Percentiles rank a stretch among this genome's conserved stretches.
These are phyloP conservation scores for Plantago ovata DNA, from an alignment of 257 asterid genomes.

Conservation along the genomic window DNA sequence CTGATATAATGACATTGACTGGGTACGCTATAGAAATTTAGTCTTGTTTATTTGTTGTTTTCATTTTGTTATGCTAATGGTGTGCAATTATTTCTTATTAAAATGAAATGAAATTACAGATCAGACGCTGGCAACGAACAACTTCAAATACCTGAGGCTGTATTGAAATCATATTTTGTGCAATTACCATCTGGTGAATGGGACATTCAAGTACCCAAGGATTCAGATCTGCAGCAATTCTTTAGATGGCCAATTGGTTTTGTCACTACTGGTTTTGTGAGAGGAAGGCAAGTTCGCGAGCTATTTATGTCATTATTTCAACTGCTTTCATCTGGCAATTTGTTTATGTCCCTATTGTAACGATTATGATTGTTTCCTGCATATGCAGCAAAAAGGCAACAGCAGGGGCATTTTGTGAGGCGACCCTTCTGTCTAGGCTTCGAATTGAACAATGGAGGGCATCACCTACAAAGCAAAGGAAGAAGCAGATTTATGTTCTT, in stretches of 20 bases:
- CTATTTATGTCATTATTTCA: not conserved
- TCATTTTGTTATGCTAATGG: not conserved
- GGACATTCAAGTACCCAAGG: constrained; percentile 59
- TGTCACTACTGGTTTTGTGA: constrained; percentile 76
- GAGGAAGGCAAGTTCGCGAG: constrained; percentile 60
- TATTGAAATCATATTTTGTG: constrained; percentile 40
- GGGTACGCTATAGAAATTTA: constrained; percentile 34
- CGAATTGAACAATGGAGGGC: constrained; percentile 75
- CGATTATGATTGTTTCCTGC: constrained; percentile 7
- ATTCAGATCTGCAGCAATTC: constrained; percentile 30
- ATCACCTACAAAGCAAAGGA: constrained; percentile 42
- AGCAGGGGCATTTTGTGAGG: constrained; percentile 74
- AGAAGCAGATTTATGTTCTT: constrained; percentile 73
- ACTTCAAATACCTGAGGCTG: constrained; percentile 60
- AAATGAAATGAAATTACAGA: constrained; percentile 37
- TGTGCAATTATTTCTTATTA: not conserved
- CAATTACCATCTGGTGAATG: constrained; percentile 57
- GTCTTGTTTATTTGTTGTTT: constrained; percentile 1
- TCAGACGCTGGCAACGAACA: constrained; percentile 32
- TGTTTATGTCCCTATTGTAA: not conserved
- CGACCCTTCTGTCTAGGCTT: constrained; percentile 52
- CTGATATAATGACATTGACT: constrained; percentile 52
- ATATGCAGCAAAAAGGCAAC: constrained; percentile 65
- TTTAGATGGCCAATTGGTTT: constrained; percentile 78
- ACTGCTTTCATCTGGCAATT: not conserved